Percentiles rank a stretch among this genome's conserved stretches.
phyloP scores from a whole-genome alignment of 2,329 filamentous ascomycete species.

The Clarireedia sp. region DNA sequence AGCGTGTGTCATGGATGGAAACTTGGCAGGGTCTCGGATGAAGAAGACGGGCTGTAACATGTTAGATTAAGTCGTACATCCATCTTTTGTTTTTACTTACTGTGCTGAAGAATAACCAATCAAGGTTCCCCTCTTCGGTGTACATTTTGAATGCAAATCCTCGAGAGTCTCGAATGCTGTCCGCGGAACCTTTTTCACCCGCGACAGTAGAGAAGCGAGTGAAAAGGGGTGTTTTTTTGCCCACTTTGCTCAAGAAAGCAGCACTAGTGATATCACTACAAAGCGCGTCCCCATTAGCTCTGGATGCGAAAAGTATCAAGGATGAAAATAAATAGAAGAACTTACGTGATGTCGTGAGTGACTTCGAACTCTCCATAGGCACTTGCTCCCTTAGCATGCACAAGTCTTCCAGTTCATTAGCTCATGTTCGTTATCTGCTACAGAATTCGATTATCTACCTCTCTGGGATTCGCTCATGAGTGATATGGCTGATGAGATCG shows the following conservation, averaged over 20 bases:
- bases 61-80: background rate
- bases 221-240: constrained; percentile 54
- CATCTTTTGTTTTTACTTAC: constrained; percentile 39
- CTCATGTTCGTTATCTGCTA: background rate
- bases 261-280: constrained; percentile 39
- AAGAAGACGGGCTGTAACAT: constrained; percentile 55
- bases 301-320: too few relatives aligned
- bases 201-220: constrained; percentile 49
- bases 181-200: constrained; percentile 36
- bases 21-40: constrained; percentile 65
- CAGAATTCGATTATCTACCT: constrained; percentile 26
- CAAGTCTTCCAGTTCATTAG: constrained; percentile 21
- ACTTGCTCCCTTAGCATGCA: constrained; percentile 50
- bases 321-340: background rate
- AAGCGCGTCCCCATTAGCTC: too few relatives aligned
- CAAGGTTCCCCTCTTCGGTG: constrained; percentile 60
- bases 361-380: constrained; percentile 16
- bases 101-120: constrained; percentile 64
- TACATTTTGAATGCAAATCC: constrained; percentile 43
- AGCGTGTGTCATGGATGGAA: constrained; percentile 65
- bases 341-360: constrained; percentile 9
- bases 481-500: background rate
- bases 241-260: constrained; percentile 32
- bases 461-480: constrained; percentile 9
- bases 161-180: constrained; percentile 37